A percentile compares a stretch with the other conserved stretches of the same genome.
phyloP scores from a whole-genome alignment of 345 rosid species.

The Anacardium occidentale region DNA sequence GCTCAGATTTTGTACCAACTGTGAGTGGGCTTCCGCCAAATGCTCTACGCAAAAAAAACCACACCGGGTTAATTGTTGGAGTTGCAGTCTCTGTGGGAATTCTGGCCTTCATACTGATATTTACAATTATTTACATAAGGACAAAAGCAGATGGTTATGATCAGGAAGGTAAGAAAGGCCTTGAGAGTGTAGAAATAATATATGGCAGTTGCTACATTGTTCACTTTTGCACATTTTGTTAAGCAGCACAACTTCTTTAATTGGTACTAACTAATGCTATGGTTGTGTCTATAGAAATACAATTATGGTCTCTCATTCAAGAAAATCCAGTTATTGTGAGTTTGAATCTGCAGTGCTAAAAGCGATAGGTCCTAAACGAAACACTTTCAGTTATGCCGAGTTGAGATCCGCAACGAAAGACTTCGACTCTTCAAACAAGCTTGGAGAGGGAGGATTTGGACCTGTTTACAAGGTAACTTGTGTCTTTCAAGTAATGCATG shows the following conservation, averaged over 20 bases:
- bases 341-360: slow-evolving; percentile 27
- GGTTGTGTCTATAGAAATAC: too few species aligned
- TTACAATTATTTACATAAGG: background rate
- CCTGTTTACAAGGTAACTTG: slow-evolving; percentile 37
- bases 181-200: background rate
- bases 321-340: background rate
- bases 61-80: slow-evolving; percentile 26
- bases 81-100: slow-evolving; percentile 15
- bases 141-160: slow-evolving; percentile 5
- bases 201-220: background rate
- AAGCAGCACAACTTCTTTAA: too few species aligned
- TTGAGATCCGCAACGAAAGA: slow-evolving; percentile 33
- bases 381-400: slow-evolving; percentile 34
- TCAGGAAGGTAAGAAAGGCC: slow-evolving; percentile 20
- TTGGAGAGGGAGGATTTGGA: slow-evolving; percentile 48
- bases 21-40: slow-evolving; percentile 1
- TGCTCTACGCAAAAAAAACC: background rate
- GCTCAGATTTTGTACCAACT: slow-evolving; percentile 22
- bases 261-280: background rate
- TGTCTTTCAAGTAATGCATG: background rate
- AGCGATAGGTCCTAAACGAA: slow-evolving; percentile 29
- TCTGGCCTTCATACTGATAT: slow-evolving; percentile 10
- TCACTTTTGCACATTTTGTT: too few species aligned
- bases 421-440: slow-evolving; percentile 34
- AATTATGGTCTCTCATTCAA: too few species aligned